Percentiles rank a stretch among this genome's conserved stretches.
Conservation (phyloP, 495 filamentous ascomycete species). For the Aspergillus hancockii region DNA sequence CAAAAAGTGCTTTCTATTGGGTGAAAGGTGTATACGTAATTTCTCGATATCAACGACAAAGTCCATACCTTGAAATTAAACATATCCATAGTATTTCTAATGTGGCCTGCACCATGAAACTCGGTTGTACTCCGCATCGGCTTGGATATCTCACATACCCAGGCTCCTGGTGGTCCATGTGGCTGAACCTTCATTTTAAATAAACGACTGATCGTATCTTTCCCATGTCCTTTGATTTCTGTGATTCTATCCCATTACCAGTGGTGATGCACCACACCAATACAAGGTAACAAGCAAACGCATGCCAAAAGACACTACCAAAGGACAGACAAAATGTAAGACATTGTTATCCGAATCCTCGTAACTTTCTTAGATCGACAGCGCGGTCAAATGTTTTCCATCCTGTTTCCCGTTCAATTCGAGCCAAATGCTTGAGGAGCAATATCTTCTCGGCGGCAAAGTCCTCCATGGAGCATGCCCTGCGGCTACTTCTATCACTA, state of each 20-base stretch:
- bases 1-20: neutral
- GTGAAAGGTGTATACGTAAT: neutral
- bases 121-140: neutral
- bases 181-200: neutral
- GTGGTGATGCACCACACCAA: too few relatives aligned
- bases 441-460: neutral
- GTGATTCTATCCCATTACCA: too few relatives aligned
- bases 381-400: neutral
- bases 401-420: neutral
- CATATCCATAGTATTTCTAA: neutral
- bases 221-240: neutral
- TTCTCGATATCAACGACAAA: neutral
- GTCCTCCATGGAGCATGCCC: neutral
- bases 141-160: neutral
- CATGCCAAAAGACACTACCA: too few relatives aligned
- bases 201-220: neutral
- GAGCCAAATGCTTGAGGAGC: neutral
- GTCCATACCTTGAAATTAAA: neutral
- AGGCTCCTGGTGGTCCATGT: neutral
- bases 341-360: neutral
- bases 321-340: too few relatives aligned
- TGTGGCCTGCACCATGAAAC: neutral
- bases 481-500: neutral
- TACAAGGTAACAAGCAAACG: too few relatives aligned
- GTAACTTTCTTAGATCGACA: neutral